Base-by-base conservation (phyloP, 345 rosid species). In the Capsella bursapastoris region DNA sequence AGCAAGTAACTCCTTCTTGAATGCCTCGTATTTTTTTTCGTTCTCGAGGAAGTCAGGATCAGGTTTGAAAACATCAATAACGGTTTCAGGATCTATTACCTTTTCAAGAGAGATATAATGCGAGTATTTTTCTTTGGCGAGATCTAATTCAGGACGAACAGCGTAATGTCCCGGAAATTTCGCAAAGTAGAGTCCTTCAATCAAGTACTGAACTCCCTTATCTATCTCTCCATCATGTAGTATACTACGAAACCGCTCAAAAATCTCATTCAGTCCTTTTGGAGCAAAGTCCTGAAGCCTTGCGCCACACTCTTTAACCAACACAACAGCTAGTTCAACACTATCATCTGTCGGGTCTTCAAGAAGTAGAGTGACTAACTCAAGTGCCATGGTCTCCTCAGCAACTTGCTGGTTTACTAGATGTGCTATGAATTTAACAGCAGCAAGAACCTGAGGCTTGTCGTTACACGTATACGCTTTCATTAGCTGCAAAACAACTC, bases 171-270 rank as follows among this genome's bases (percentile, higher is more conserved):
- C 96, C 94, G 89, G 83, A 50, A 82, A 74, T 76, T 51, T 66
- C 27, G 98, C 96, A 85, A 32, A 32, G 35, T 87, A 90, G 40
- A 92, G 84, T 22, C 92, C 90, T 86, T 95, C 98, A 53, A 92
- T 92, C 82, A 95, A 72, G 78, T 83, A 95, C 56, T 92, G 98
- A 60, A 95, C 99, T 14, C 98, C 82, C 80, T 90, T 92, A 74
- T 92, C 97, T n/a, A 92, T 95, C 82, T 95, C 97, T 78, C 97
- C 99, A 80, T 95, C 99, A 72, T 90, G 97, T 67, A 95, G 88
- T 61, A 94, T 91, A 48, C 97, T 97, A 56, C 92, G 97, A 74
- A 94, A 91, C 49, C 97, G 83, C 79, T 94, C 97, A 85, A 94
- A 91, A 62, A 90, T 91, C 50, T 93, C 97, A 78, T 90, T 86